Conservation (phyloP, 179 eudicot genomes). For the Sideroxylon spinosum region DNA sequence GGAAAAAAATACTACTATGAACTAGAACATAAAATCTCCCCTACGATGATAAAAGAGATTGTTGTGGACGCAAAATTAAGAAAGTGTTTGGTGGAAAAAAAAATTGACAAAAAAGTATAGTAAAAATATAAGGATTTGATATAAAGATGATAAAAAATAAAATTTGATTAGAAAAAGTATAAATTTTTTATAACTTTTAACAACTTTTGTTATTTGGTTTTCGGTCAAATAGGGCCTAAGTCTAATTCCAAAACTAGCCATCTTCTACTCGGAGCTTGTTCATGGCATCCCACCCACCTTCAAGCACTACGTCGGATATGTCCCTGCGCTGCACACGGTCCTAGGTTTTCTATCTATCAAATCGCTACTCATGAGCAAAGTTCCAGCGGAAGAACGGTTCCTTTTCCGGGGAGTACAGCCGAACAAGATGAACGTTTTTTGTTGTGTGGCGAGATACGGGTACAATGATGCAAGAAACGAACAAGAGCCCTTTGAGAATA, state of each 20-base stretch:
- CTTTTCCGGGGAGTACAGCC: conserved; percentile 59
- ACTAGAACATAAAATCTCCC: conserved; percentile 48
- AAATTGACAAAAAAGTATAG: too few relatives aligned
- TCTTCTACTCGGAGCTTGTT: conserved; percentile 77
- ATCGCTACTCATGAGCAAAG: conserved; percentile 60
- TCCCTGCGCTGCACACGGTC: conserved; percentile 59
- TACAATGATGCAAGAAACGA: conserved; percentile 46
- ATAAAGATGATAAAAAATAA: too few relatives aligned
- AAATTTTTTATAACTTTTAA: too few relatives aligned
- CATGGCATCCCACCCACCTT: conserved; percentile 90
- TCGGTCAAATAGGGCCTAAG: too few relatives aligned
- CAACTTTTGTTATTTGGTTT: too few relatives aligned
- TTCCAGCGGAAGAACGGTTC: conserved; percentile 58
- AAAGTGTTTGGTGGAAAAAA: too few relatives aligned
- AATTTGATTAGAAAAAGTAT: too few relatives aligned
- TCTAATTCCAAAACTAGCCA: conserved; percentile 54
- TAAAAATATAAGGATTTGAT: too few relatives aligned
- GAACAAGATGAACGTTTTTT: conserved; percentile 42
- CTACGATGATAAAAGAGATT: conserved; percentile 30
- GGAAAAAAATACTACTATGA: conserved; percentile 66
- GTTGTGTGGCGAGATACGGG: conserved; percentile 71
- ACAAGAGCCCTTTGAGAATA: conserved; percentile 41
- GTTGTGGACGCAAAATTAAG: conserved; percentile 13
- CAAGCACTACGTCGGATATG: conserved; percentile 55
- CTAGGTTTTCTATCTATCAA: conserved; percentile 61